Base-by-base conservation (phyloP, 116 monocot species). In the Papilionanthe hybrid region DNA sequence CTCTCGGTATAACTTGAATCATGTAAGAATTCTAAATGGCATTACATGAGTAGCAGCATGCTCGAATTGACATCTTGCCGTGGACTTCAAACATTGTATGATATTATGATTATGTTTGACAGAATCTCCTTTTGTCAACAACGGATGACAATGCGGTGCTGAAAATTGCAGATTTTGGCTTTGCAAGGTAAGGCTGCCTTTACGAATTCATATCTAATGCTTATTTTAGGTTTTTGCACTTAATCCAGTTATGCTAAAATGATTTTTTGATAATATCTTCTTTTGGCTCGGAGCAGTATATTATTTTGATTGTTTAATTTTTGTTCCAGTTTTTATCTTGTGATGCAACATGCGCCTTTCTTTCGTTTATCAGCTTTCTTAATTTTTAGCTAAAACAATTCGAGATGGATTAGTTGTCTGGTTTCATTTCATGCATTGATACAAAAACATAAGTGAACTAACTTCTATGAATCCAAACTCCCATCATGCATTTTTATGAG, bases 161-260 rank as follows among this genome's bases (percentile, higher is more conserved):
- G 84, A 99, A 99, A 82, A 95, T 99, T 77, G 99, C 99, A 55
- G 99, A 99, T 82, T 99, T 99, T 84, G 99, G 99, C 72, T 99
- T 99, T 88, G 99, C 99, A 79, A 95, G 94, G 99, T 99, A 48
- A 87, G 79, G 72, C 1, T 75, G 12, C 23, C 47, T 42, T 75
- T n/a, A 42, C 9, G 2, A 9, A 22, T 42, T 73, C 22, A 44
- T 73, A 73, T 73, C 22, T 20, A 44, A 37, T 30, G 23, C 23
- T 63, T 10, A 30, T 73, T 73, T 42, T 73, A 3, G n/a, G 73
- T 73, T 8, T 7, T 23, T 48, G 11, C 12, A 49, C 47, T 20
- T 49, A 28, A 49, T 75, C 7, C 5, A 48, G 44, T 75, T 20
- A 20, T 47, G 22, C 37, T 22, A 74, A 49, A 15, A 27, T 28